These are phyloP conservation scores for Tylopilus cervinicoccineus DNA, from an alignment of 768 basidiomycete genomes.

Conservation along the genomic window DNA sequence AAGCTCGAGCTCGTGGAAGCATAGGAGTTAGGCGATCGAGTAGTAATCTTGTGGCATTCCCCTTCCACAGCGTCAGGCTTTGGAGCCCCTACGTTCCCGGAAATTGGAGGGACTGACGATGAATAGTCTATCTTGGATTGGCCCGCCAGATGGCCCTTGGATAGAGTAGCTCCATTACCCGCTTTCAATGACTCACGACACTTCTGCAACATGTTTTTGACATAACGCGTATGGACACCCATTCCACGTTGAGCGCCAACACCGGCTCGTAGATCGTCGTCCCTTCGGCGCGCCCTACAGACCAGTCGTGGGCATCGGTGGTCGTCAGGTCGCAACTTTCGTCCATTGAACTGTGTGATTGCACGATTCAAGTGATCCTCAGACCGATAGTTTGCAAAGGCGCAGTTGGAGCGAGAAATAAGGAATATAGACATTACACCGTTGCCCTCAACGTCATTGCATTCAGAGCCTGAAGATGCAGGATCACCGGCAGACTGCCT, in stretches of 20 bases:
- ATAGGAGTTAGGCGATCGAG: conserved; percentile 57
- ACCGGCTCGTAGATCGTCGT: conserved; percentile 85
- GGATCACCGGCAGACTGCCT: conserved; percentile 36
- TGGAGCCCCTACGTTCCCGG: conserved; percentile 38
- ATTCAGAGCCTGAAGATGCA: conserved; percentile 5
- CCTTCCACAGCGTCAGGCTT: not conserved
- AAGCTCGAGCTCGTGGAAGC: conserved; percentile 85
- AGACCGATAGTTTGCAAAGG: conserved; percentile 84
- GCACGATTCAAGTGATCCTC: conserved; percentile 60
- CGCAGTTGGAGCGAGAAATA: conserved; percentile 92
- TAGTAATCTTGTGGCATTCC: conserved; percentile 4
- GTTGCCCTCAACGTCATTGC: conserved; percentile 16
- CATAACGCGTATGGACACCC: conserved; percentile 80
- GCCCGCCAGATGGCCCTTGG: not conserved
- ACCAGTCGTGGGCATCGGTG: conserved; percentile 72
- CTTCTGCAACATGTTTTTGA: conserved; percentile 57
- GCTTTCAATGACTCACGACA: conserved; percentile 17
- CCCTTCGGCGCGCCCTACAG: conserved; percentile 74
- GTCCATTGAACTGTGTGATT: conserved; percentile 70
- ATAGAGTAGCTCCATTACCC: not conserved
- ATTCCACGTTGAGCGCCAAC: conserved; percentile 88
- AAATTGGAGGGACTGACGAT: conserved; percentile 28
- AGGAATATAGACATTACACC: conserved; percentile 87
- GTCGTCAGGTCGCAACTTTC: conserved; percentile 64
- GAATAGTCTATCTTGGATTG: not conserved